These are phyloP conservation scores for Linnemannia hyalina DNA, from an alignment of 192 early-diverging fungal genomes.

Conservation along the genomic window DNA sequence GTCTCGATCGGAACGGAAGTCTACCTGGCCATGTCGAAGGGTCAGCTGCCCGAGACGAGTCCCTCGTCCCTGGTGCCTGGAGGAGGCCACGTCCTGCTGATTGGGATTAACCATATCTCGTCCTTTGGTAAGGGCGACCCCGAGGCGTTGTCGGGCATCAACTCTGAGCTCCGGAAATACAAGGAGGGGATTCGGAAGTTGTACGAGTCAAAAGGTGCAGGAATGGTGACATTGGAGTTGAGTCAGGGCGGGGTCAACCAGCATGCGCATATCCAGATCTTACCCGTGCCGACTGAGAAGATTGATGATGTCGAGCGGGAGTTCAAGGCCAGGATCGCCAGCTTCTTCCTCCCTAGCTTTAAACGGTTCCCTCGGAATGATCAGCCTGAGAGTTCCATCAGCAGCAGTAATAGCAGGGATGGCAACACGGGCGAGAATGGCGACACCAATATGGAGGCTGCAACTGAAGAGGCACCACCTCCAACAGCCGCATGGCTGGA, in stretches of 20 bases:
- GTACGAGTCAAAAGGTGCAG: constrained; percentile 70
- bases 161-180: constrained; percentile 68
- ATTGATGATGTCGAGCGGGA: constrained; percentile 28
- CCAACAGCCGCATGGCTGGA: constrained; percentile 23
- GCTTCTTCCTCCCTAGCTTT: constrained; percentile 14
- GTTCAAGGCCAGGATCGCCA: constrained; percentile 26
- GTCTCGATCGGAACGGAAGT: constrained; percentile 83
- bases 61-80: constrained; percentile 70
- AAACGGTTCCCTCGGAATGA: background rate
- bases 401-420: background rate
- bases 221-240: constrained; percentile 83
- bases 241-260: constrained; percentile 68
- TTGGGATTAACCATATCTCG: constrained; percentile 66
- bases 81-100: constrained; percentile 86
- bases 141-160: constrained; percentile 52
- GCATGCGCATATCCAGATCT: constrained; percentile 80
- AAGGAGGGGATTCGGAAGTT: constrained; percentile 65
- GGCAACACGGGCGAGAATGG: background rate
- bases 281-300: constrained; percentile 68
- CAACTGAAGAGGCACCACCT: background rate
- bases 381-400: background rate
- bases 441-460: background rate
- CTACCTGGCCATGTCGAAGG: constrained; percentile 92
- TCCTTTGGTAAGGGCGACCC: constrained; percentile 59
- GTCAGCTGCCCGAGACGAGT: constrained; percentile 72